Evolutionary conservation across 1,284 basidiomycete genomes (phyloP).

Genomic region (Tremellales sp.): DNA sequence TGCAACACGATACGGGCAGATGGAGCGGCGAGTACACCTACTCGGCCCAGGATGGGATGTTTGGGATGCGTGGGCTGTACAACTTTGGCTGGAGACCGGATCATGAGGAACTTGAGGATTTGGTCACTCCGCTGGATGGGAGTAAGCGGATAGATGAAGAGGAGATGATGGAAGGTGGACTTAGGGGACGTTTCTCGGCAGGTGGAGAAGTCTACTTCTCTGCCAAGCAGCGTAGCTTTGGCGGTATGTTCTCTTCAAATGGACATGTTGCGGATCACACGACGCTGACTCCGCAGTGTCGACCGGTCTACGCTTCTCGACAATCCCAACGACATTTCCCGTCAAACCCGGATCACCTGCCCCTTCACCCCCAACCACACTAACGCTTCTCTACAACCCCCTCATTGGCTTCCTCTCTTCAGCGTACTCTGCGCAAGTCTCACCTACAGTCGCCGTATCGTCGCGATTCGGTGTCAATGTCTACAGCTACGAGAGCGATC

Average conservation of each 20-base stretch:
- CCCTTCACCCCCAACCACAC: constrained; percentile 71
- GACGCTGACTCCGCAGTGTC: constrained; percentile 60
- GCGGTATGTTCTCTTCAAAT: constrained; percentile 57
- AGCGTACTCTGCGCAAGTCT: constrained; percentile 84
- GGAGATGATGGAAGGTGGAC: constrained; percentile 80
- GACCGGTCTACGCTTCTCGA: constrained; percentile 87
- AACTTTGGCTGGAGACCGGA: constrained; percentile 66
- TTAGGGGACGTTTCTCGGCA: constrained; percentile 82
- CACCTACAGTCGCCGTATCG: constrained; percentile 78
- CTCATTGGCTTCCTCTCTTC: constrained; percentile 91
- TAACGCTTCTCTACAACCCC: constrained; percentile 91
- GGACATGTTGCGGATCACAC: not conserved
- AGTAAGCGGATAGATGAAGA: constrained; percentile 72
- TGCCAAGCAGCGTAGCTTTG: constrained; percentile 85
- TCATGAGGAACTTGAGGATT: constrained; percentile 15
- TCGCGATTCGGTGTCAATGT: constrained; percentile 95
- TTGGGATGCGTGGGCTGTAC: constrained; percentile 82
- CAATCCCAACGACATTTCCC: constrained; percentile 58
- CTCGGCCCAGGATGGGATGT: constrained; percentile 89
- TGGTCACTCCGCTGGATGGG: constrained; percentile 25
- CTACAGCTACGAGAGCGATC: constrained; percentile 93
- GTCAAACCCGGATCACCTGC: constrained; percentile 52
- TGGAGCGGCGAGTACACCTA: constrained; percentile 94
- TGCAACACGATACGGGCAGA: constrained; percentile 88
- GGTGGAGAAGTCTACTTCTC: constrained; percentile 94